Evolutionary conservation across 2,329 filamentous ascomycete genomes (phyloP).

Genomic region (Juglanconis juglandina): DNA sequence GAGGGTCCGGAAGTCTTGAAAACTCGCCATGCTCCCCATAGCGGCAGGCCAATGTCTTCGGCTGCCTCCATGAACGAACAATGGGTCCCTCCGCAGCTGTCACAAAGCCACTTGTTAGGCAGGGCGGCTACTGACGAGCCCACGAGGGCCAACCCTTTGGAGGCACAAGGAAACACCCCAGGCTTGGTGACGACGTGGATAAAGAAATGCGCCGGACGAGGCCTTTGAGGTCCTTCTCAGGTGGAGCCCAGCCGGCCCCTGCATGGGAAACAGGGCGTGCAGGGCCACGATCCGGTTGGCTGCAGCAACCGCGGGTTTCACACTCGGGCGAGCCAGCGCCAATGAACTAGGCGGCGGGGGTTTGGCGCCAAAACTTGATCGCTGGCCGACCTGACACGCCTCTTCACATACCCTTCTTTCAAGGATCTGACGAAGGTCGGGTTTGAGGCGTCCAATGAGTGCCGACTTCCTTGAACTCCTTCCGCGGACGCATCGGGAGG

Average conservation of each 20-base stretch:
- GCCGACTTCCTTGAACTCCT: background rate
- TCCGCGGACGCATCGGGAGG: background rate
- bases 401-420: background rate
- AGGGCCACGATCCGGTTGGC: background rate
- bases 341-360: background rate
- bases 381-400: background rate
- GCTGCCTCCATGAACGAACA: background rate
- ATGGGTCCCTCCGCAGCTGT: background rate
- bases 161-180: background rate
- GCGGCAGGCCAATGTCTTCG: background rate
- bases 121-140: background rate
- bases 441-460: background rate
- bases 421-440: background rate
- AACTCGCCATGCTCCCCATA: no score
- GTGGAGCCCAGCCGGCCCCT: background rate
- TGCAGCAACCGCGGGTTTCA: constrained; percentile 2
- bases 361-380: background rate
- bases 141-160: background rate
- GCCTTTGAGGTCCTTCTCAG: background rate
- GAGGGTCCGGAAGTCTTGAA: no score
- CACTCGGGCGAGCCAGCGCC: background rate
- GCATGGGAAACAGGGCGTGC: background rate
- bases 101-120: background rate
- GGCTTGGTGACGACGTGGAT: background rate
- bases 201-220: background rate